A percentile compares a stretch with the other conserved stretches of the same genome.
phyloP scores from a whole-genome alignment of 2,329 filamentous ascomycete species.

The Lecanoromycetidae sp. region DNA sequence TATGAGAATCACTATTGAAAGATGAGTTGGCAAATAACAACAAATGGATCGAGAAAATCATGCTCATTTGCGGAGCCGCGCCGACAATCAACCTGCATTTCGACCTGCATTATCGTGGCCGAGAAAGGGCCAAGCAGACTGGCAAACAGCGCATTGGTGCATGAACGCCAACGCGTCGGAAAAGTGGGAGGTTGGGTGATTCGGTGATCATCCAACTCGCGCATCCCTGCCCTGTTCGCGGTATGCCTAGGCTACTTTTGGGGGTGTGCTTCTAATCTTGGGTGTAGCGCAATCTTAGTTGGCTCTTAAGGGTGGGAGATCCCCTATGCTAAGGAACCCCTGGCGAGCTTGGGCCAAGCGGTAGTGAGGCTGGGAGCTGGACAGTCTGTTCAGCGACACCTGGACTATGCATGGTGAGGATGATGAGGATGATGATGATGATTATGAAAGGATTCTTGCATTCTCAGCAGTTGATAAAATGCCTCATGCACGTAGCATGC shows the following conservation, averaged over 20 bases:
- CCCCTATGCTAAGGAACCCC: no score
- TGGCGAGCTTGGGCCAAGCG: no score
- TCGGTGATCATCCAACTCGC: not conserved
- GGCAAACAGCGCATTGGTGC: not conserved
- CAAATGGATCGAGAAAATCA: not conserved
- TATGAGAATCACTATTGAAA: not conserved
- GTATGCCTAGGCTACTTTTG: no score
- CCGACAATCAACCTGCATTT: not conserved
- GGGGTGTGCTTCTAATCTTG: no score
- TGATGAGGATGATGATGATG: no score
- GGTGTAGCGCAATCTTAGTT: slow-evolving; percentile 1
- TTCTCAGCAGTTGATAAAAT: no score
- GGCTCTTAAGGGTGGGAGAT: no score
- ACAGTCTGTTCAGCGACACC: no score
- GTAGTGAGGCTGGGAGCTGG: no score
- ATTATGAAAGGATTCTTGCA: no score
- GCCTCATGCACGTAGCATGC: no score
- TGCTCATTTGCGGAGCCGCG: slow-evolving; percentile 1
- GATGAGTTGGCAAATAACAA: not conserved
- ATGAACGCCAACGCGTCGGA: slow-evolving; percentile 5
- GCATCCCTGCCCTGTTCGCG: slow-evolving; percentile 7
- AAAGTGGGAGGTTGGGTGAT: slow-evolving; percentile 4
- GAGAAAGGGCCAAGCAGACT: not conserved
- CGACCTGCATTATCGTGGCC: not conserved
- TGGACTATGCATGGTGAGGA: no score